These are phyloP conservation scores for Xylaria sp. DNA, from an alignment of 2,329 filamentous ascomycete species.

Conservation along the genomic window DNA sequence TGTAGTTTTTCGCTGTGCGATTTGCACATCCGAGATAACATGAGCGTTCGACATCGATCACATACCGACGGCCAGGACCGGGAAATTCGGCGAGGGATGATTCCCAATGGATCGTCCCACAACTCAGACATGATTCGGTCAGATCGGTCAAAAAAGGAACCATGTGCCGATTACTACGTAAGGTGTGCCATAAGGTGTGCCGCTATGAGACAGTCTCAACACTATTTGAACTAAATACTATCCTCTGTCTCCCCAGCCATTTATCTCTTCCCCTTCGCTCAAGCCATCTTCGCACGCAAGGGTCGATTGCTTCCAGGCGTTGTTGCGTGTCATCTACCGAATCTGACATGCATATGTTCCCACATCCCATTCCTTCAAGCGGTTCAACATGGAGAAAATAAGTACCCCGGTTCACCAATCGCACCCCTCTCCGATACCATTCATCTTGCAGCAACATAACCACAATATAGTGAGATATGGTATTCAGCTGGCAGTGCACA, in stretches of 20 bases:
- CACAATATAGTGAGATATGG: not conserved
- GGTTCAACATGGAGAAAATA: slow-evolving; percentile 6
- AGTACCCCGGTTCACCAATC: slow-evolving; percentile 1
- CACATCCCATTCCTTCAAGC: not conserved
- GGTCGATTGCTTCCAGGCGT: not conserved
- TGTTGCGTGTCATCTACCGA: slow-evolving; percentile 15
- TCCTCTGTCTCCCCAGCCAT: slow-evolving; percentile 4
- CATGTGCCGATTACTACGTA: too few relatives aligned
- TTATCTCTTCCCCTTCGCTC: slow-evolving; percentile 7
- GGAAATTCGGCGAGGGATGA: not conserved
- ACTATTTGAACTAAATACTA: slow-evolving; percentile 19
- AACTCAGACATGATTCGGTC: slow-evolving; percentile 7
- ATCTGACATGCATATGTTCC: slow-evolving; percentile 29
- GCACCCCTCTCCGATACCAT: not conserved
- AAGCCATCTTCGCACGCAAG: not conserved
- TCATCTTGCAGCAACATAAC: not conserved
- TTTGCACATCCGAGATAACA: slow-evolving; percentile 14
- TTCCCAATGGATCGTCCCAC: not conserved
- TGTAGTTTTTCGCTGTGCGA: slow-evolving; percentile 33
- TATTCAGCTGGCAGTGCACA: not conserved
- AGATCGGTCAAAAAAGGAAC: slow-evolving; percentile 13
- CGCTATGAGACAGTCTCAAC: slow-evolving; percentile 27
- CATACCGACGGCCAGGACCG: not conserved
- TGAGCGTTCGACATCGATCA: slow-evolving; percentile 16
- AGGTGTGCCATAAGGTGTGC: not conserved